Percentiles rank a stretch among this genome's conserved stretches.
Conservation (phyloP, 1,139 yeast species). For the Pichia sp. region DNA sequence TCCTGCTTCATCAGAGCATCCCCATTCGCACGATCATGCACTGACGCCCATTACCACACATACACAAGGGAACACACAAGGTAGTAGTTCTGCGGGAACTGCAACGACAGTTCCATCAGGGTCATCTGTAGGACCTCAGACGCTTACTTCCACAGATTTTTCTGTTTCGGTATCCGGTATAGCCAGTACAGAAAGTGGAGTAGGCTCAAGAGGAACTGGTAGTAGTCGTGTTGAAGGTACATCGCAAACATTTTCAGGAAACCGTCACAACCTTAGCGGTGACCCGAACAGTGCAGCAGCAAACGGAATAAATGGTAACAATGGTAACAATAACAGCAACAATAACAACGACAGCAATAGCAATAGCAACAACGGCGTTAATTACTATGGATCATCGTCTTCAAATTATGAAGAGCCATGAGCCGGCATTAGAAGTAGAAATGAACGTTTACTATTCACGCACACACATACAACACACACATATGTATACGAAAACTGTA, state of each 20-base stretch:
- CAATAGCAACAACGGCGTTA: neutral
- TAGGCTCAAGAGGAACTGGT: neutral
- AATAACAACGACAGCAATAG: neutral
- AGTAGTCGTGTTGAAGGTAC: neutral
- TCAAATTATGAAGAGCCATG: neutral
- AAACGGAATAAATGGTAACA: neutral
- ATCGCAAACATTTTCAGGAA: neutral
- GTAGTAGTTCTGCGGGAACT: conserved; percentile 1
- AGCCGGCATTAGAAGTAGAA: neutral
- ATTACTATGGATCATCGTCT: neutral
- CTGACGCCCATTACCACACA: neutral
- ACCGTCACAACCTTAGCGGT: neutral
- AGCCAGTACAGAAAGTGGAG: neutral
- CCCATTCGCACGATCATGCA: neutral
- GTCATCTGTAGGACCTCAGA: conserved; percentile 9
- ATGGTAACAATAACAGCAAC: neutral
- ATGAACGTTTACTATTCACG: neutral
- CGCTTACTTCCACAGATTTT: conserved; percentile 2
- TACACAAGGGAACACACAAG: neutral
- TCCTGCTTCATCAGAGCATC: neutral
- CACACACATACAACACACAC: neutral
- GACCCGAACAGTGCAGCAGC: neutral
- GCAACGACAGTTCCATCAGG: conserved; percentile 8
- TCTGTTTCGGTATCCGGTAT: conserved; percentile 1
- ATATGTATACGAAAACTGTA: neutral